These are phyloP conservation scores for Ogataea trehaloabstinens DNA, from an alignment of 805 yeast species.

Conservation along the genomic window DNA sequence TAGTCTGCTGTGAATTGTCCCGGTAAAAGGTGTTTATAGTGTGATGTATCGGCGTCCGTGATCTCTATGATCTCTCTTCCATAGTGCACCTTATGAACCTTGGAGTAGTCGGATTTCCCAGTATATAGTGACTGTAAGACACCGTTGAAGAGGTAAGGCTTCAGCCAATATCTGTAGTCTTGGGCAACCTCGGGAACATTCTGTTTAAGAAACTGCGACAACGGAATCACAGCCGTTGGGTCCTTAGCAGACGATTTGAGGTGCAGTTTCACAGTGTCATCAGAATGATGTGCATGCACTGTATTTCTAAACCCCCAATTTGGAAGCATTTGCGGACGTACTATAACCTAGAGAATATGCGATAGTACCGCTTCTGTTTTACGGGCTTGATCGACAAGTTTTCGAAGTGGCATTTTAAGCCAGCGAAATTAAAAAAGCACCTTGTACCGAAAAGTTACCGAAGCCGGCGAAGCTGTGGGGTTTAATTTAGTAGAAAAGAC, in stretches of 20 bases:
- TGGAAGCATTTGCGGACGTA: constrained; percentile 12
- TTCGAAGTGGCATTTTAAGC: too few relatives aligned
- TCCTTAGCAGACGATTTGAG: constrained; percentile 10
- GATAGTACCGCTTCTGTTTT: background rate
- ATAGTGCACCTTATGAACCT: constrained; percentile 41
- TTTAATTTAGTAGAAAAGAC: background rate
- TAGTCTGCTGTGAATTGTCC: constrained; percentile 51
- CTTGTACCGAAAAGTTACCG: too few relatives aligned
- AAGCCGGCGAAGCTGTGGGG: too few relatives aligned
- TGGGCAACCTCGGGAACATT: constrained; percentile 40
- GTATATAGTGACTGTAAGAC: constrained; percentile 50
- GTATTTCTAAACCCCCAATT: constrained; percentile 34
- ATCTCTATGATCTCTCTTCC: constrained; percentile 44
- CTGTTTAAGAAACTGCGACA: constrained; percentile 33
- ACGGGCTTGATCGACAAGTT: background rate
- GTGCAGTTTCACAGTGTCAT: constrained; percentile 25
- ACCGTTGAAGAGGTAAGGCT: constrained; percentile 48
- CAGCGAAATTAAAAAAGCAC: too few relatives aligned
- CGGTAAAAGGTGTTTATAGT: constrained; percentile 17
- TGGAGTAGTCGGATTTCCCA: constrained; percentile 41
- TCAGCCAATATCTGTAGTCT: constrained; percentile 39
- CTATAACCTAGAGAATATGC: too few relatives aligned
- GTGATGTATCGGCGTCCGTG: constrained; percentile 13
- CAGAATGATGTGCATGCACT: constrained; percentile 25
- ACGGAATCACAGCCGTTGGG: constrained; percentile 24